Evolutionary conservation across 257 asterid genomes (phyloP).

Genomic region (Capsicum baccatum): DNA sequence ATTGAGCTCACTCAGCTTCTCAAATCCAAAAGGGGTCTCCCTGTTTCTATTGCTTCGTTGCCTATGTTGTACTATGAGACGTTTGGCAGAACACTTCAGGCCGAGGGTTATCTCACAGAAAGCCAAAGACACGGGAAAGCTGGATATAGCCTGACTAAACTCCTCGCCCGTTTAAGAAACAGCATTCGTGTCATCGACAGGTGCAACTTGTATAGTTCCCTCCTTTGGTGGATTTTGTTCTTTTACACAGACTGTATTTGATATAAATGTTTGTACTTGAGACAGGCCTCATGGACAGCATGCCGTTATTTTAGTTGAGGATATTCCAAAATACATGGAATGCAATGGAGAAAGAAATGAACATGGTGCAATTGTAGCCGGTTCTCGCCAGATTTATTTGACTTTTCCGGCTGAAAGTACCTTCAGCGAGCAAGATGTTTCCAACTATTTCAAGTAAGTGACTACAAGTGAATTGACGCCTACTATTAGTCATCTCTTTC

Average conservation of each 20-base stretch:
- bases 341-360: slow-evolving; percentile 65
- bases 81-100: slow-evolving; percentile 75
- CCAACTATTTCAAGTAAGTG: slow-evolving; percentile 66
- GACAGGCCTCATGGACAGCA: slow-evolving; percentile 94
- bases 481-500: not conserved
- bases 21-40: slow-evolving; percentile 68
- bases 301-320: slow-evolving; percentile 76
- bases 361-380: slow-evolving; percentile 71
- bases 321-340: slow-evolving; percentile 66
- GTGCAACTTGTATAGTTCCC: slow-evolving; percentile 37
- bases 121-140: slow-evolving; percentile 92
- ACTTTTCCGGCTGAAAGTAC: slow-evolving; percentile 90
- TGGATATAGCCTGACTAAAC: slow-evolving; percentile 85
- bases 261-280: not conserved
- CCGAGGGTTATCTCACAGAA: slow-evolving; percentile 88
- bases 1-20: slow-evolving; percentile 71
- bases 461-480: not conserved
- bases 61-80: slow-evolving; percentile 80
- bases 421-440: slow-evolving; percentile 77
- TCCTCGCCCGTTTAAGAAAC: slow-evolving; percentile 70
- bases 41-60: slow-evolving; percentile 83
- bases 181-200: slow-evolving; percentile 78
- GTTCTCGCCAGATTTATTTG: slow-evolving; percentile 80
- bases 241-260: not conserved
- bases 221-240: not conserved